phyloP scores from a whole-genome alignment of 768 basidiomycete species.

The Leccinum arenicola region DNA sequence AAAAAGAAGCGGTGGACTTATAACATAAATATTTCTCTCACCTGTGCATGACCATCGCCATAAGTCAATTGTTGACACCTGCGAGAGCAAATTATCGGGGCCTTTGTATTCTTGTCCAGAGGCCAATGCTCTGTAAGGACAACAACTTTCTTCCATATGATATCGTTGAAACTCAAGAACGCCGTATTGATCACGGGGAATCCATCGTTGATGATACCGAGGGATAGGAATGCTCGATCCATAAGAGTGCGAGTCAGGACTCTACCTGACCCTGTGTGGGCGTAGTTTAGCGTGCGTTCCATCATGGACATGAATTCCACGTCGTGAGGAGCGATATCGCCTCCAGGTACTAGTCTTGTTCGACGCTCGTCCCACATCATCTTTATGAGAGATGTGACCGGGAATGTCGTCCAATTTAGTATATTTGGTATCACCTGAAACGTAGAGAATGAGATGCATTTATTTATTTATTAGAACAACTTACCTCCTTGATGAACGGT shows the following conservation, averaged over 20 bases:
- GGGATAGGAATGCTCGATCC: not conserved
- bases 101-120: not conserved
- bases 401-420: conserved; percentile 3
- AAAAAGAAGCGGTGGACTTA: too few relatives aligned
- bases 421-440: conserved; percentile 1
- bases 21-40: not conserved
- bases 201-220: not conserved
- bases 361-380: not conserved
- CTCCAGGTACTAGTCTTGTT: not conserved
- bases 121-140: not conserved
- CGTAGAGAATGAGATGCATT: too few relatives aligned
- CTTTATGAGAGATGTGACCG: not conserved
- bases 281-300: conserved; percentile 5
- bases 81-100: not conserved
- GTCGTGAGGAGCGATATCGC: not conserved
- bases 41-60: not conserved
- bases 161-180: not conserved
- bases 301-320: conserved; percentile 11
- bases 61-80: not conserved
- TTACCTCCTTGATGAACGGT: not conserved
- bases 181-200: not conserved
- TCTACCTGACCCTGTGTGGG: not conserved
- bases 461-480: too few relatives aligned
- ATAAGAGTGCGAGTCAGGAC: not conserved
- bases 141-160: not conserved